Percentiles rank a stretch among this genome's conserved stretches.
These are phyloP conservation scores for Russula dissimulans DNA, from an alignment of 768 basidiomycete species.

Conservation along the genomic window DNA sequence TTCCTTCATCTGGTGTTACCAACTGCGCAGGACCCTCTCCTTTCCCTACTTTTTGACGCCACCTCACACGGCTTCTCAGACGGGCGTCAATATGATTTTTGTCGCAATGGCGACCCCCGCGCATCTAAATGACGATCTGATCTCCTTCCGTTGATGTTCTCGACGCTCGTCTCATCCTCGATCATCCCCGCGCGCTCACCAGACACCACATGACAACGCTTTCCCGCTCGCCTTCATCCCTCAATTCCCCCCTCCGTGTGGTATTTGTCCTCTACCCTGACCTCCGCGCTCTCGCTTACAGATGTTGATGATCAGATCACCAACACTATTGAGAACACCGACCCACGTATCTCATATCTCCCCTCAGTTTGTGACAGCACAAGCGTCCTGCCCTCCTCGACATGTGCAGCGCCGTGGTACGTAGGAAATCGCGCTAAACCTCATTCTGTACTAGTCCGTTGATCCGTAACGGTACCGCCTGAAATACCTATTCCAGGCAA, in stretches of 20 bases:
- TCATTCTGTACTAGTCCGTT: background rate
- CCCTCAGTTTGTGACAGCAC: conserved; percentile 16
- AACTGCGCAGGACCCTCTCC: too few relatives aligned
- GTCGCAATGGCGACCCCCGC: conserved; percentile 17
- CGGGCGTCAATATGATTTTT: conserved; percentile 4
- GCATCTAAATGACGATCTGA: background rate
- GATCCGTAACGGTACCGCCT: background rate
- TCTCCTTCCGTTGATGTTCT: conserved; percentile 10
- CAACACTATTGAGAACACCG: conserved; percentile 12
- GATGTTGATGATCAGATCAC: background rate
- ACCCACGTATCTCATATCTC: conserved; percentile 16
- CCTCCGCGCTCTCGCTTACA: background rate
- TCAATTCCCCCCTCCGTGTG: background rate
- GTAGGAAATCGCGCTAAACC: background rate
- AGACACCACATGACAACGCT: conserved; percentile 13
- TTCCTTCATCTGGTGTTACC: too few relatives aligned
- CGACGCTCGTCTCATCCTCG: background rate
- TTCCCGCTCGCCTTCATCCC: background rate
- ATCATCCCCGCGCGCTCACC: background rate
- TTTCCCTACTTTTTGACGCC: too few relatives aligned
- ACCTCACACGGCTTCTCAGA: too few relatives aligned
- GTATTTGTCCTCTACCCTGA: background rate
- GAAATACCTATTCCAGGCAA: conserved; percentile 8
- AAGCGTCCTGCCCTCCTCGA: background rate
- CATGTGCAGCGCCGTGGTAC: conserved; percentile 11